Evolutionary conservation across 768 basidiomycete genomes (phyloP), one percentile per base, ranked within the genome.

Genomic region (Clavaria fumosa): DNA sequence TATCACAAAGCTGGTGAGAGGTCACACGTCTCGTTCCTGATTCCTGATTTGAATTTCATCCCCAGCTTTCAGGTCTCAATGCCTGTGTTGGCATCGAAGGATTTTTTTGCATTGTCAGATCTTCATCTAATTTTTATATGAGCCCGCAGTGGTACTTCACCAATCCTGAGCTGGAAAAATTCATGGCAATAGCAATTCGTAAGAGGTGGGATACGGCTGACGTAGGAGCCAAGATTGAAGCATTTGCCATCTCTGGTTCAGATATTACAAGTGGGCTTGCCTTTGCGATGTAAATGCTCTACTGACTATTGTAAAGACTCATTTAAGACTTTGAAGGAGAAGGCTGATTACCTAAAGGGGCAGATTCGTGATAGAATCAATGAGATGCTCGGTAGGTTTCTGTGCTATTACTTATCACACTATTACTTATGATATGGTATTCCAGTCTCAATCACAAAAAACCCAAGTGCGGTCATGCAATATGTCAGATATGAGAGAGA

Each of bases 31-130:
- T n/a, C n/a, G n/a, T n/a, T n/a, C n/a, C n/a, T n/a, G n/a, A n/a
- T n/a, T n/a, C n/a, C n/a, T n/a, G n/a, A n/a, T n/a, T n/a, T n/a
- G n/a, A n/a, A n/a, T n/a, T n/a, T n/a, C n/a, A n/a, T n/a, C n/a
- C n/a, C n/a, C n/a, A n/a, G n/a, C n/a, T n/a, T n/a, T n/a, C n/a
- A n/a, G n/a, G n/a, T n/a, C n/a, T n/a, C n/a, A n/a, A n/a, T n/a
- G 52, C 23, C 48, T 40, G 2, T 50, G 51, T 22, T 52, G 51
- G 30, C 48, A n/a, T n/a, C n/a, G n/a, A n/a, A n/a, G n/a, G n/a
- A n/a, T n/a, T n/a, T n/a, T n/a, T n/a, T n/a, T n/a, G 50, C 33
- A 40, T 53, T 17, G 46, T 53, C 3, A 35, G 39, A 2, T 47
- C 42, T 30, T 43, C 36, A 2, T 26, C 44, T 3, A 36, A 45